Evolutionary conservation across 495 filamentous ascomycete genomes (phyloP).

Genomic region (Annulohypoxylon maeteangense): DNA sequence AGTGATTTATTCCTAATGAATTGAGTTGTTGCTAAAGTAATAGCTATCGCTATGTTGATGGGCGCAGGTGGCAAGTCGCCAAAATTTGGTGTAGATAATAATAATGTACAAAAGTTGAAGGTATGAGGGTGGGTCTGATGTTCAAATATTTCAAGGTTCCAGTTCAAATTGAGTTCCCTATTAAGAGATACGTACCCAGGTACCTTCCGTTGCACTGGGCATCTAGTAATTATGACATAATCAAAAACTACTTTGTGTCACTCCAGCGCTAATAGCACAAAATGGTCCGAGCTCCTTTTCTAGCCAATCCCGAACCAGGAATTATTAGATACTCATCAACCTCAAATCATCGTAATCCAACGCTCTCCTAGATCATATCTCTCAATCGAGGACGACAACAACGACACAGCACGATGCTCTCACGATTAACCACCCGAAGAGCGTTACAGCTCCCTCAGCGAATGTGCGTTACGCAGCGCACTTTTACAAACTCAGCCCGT

Average conservation of each 20-base stretch:
- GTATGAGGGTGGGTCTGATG: background rate
- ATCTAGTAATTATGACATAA: background rate
- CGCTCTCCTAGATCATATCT: slow-evolving; percentile 21
- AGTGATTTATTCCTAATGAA: background rate
- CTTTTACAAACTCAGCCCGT: slow-evolving; percentile 52
- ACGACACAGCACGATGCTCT: slow-evolving; percentile 62
- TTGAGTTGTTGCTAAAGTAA: background rate
- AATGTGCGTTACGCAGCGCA: slow-evolving; percentile 43
- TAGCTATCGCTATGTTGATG: background rate
- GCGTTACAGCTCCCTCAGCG: slow-evolving; percentile 41
- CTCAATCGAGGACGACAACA: slow-evolving; percentile 49
- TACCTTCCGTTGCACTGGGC: background rate
- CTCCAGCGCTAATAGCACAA: background rate
- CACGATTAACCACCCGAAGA: slow-evolving; percentile 48
- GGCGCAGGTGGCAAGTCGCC: background rate
- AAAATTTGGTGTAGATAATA: background rate
- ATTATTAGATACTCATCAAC: slow-evolving; percentile 55
- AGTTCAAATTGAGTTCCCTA: background rate
- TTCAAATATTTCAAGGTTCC: background rate
- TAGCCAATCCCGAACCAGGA: slow-evolving; percentile 41
- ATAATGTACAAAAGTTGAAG: background rate
- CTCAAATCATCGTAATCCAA: slow-evolving; percentile 53
- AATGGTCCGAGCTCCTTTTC: slow-evolving; percentile 49
- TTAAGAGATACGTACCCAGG: background rate
- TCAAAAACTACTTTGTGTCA: background rate